Conservation (phyloP, 2,329 filamentous ascomycete genomes). For the Aspergillus caelatus region DNA sequence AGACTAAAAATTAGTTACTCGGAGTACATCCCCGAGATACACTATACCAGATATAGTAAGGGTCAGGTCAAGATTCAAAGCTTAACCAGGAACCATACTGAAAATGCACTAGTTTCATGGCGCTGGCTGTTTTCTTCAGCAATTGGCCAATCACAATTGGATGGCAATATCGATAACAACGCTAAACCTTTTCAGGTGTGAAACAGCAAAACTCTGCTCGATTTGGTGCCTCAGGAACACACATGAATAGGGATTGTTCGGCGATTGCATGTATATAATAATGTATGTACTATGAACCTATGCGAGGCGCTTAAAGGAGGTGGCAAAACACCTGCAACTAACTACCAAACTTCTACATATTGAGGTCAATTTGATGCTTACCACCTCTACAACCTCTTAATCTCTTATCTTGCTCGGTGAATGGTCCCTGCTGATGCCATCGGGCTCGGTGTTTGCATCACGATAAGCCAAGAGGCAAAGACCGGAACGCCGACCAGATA, state of each 20-base stretch:
- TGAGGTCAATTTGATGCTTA: no score
- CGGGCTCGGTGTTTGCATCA: conserved; percentile 12
- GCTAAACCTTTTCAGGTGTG: neutral
- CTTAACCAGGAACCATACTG: neutral
- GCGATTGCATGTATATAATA: neutral
- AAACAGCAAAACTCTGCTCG: neutral
- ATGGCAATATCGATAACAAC: neutral
- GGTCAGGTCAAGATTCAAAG: neutral
- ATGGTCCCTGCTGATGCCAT: conserved; percentile 16
- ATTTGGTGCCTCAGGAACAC: neutral
- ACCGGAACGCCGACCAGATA: neutral
- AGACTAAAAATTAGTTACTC: neutral
- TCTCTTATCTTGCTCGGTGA: neutral
- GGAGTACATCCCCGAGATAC: neutral
- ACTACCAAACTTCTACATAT: neutral
- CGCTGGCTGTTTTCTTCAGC: neutral
- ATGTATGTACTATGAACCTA: neutral
- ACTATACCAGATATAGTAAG: neutral
- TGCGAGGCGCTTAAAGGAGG: neutral
- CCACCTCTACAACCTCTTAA: neutral
- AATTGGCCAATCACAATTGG: neutral
- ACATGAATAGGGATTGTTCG: neutral
- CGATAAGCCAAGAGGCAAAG: neutral
- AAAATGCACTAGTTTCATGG: neutral
- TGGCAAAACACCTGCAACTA: no score